Evolutionary conservation across 805 yeast genomes (phyloP), one percentile per base, ranked within the genome.

Genomic region (Saturnispora besseyi): DNA sequence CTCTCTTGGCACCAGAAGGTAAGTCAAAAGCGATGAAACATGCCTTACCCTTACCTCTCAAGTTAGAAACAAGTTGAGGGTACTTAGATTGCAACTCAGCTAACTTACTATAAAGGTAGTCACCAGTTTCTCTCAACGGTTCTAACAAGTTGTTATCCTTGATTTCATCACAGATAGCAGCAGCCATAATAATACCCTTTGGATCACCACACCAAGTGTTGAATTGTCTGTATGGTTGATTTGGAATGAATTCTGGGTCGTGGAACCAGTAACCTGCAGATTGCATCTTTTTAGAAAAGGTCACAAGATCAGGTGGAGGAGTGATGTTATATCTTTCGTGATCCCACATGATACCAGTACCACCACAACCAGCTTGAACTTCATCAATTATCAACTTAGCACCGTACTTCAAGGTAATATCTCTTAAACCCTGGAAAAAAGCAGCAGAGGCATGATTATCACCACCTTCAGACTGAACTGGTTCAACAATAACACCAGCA

Each of bases 131-230:
- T 9, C 68, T 70, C 49, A 84, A 77, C 55, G 77, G 72, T 33
- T 70, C 66, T 44, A 78, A 74, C 58, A 87, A 75, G 58, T 79
- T 76, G 63, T 84, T 68, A 58, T 78, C 78, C 45, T 71, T 68
- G 45, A 84, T 71, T 70, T 86, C 89, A 56, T 75, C 65, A 60
- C 78, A 79, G 62, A 87, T 84, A 56, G 87, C 80, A 61, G 84
- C 81, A 50, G 90, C 85, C 59, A 87, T 73, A 60, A 86, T 71
- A 65, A 84, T 76, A 69, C 82, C 80, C 52, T 89, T 83, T 65
- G 95, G 90, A 70, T 86, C 95, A 61, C 95, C 95, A 71, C 91
- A 84, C 95, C 95, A 86, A 52, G 95, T 86, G 80, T 86, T 86
- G 78, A 86, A 86, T 74, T 87, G 95, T 67, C 95, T 80, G 76